These are phyloP conservation scores for Candida railenensis DNA, from an alignment of 805 yeast species.

Conservation along the genomic window DNA sequence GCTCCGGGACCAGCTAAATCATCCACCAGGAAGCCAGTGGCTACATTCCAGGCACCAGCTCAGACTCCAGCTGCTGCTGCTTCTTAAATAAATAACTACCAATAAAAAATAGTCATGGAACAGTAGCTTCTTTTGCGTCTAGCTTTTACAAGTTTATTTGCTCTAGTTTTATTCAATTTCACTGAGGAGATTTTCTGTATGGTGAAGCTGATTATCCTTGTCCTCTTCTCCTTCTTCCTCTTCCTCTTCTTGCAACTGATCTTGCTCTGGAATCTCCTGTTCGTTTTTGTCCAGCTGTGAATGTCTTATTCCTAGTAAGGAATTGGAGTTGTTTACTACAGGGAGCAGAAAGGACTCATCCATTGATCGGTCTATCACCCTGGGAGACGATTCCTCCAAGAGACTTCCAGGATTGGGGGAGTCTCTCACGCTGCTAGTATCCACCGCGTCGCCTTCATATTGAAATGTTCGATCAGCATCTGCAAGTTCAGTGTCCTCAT, in stretches of 20 bases:
- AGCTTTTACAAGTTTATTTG: too few species aligned
- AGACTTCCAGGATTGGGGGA: neutral
- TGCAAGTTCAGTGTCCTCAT: slow-evolving; percentile 1
- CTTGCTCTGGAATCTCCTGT: neutral
- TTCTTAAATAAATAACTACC: too few species aligned
- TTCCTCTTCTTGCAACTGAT: slow-evolving; percentile 3
- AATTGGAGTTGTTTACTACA: slow-evolving; percentile 21
- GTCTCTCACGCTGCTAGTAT: slow-evolving; percentile 2
- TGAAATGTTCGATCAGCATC: slow-evolving; percentile 8
- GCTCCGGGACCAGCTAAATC: slow-evolving; percentile 1
- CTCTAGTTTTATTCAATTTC: slow-evolving; percentile 4
- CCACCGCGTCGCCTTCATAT: neutral
- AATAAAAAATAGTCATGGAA: too few species aligned
- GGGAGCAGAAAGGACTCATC: slow-evolving; percentile 58
- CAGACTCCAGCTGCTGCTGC: neutral
- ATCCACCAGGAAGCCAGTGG: neutral
- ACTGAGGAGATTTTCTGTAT: neutral
- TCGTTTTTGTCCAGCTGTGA: slow-evolving; percentile 4
- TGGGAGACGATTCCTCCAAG: neutral
- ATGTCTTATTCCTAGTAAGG: slow-evolving; percentile 11
- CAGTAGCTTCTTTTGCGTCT: too few species aligned
- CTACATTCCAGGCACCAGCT: neutral
- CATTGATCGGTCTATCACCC: slow-evolving; percentile 2
- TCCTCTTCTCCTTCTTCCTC: slow-evolving; percentile 1
- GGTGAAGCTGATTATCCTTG: neutral